Percentiles rank a stretch among this genome's conserved stretches.
Evolutionary conservation across 306 rosid genomes (phyloP).

Genomic region (Vigna hirtella): DNA sequence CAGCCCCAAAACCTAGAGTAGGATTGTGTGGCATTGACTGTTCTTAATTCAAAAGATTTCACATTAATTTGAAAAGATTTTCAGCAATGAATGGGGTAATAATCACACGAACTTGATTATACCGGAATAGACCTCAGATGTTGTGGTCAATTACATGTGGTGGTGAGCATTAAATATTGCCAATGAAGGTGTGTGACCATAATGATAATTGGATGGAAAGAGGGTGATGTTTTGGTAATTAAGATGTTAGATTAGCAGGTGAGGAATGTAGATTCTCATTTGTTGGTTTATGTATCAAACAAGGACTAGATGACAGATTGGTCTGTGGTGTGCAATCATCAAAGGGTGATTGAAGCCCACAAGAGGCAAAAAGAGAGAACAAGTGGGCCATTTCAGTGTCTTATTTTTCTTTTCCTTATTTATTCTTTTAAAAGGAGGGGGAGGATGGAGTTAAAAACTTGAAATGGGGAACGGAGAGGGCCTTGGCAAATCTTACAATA

Average conservation of each 20-base stretch:
- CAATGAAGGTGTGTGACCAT: conserved; percentile 38
- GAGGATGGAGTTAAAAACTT: conserved; percentile 30
- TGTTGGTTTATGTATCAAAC: conserved; percentile 65
- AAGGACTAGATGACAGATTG: conserved; percentile 70
- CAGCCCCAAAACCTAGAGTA: conserved; percentile 16
- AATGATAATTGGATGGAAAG: conserved; percentile 51
- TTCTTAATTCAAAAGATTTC: conserved; percentile 31
- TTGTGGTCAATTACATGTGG: conserved; percentile 34
- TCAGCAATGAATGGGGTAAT: conserved; percentile 21
- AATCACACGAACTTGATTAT: conserved; percentile 35
- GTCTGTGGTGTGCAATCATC: conserved; percentile 78
- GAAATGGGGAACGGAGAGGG: conserved; percentile 45
- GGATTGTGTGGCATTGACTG: conserved; percentile 38
- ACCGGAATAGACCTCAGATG: conserved; percentile 28
- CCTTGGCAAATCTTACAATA: conserved; percentile 59
- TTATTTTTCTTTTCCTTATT: conserved; percentile 8
- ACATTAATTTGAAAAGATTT: conserved; percentile 28
- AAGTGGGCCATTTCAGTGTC: conserved; percentile 60
- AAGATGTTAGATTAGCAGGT: conserved; percentile 54
- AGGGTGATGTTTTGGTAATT: conserved; percentile 49
- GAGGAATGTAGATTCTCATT: conserved; percentile 71
- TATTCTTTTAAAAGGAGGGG: conserved; percentile 39
- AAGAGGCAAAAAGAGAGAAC: conserved; percentile 68
- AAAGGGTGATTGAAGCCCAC: conserved; percentile 81
- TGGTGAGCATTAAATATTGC: conserved; percentile 18